Base-by-base conservation (phyloP, 83 land plant genomes). In the Larix sibirica region DNA sequence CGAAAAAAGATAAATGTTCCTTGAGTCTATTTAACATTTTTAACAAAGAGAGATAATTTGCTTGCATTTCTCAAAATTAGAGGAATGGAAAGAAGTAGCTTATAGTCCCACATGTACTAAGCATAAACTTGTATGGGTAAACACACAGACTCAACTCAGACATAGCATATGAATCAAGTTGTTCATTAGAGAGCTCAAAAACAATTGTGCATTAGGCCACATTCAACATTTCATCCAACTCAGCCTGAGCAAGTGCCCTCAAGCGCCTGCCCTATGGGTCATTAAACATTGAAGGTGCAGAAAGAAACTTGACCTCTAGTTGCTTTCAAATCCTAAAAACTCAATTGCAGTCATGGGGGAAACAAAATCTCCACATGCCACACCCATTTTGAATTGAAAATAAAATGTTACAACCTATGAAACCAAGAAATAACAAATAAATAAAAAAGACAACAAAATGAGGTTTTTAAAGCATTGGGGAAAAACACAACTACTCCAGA, bases 61-160 rank as follows among this genome's bases (percentile, higher is more conserved):
- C 42, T 65, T 16, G 90, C 86, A 14, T 80, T 42, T 47, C 70
- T 82, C 59, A 94, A 81, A 50, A 94, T 84, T 13, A 83, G 63
- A 23, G 94, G 92, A 33, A 94, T 63, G 16, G 92, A 77, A 28
- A 84, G 68, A 13, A 92, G 91, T 3, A 92, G 71, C 82, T 90
- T 9, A 93, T 90, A 31, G 94, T 88, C 58, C 95, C 95, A 56
- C 93, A 92, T 0, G 93, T 92, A 84, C 90, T 92, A 78, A 92
- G 74, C 33, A 90, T 81, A 40, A 92, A 81, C 82, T 81, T 83
- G 61, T 65, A 17, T 3, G 91, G 91, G 60, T 87, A 92, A 23
- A 92, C 81, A 71, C 90, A 92, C 14, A 92, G 83, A 88, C 95
- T 92, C 14, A 93, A 90, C 77, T 93, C 91, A 6, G 93, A 93